phyloP scores from a whole-genome alignment of 345 rosid species.

The Gossypium longicalyx region DNA sequence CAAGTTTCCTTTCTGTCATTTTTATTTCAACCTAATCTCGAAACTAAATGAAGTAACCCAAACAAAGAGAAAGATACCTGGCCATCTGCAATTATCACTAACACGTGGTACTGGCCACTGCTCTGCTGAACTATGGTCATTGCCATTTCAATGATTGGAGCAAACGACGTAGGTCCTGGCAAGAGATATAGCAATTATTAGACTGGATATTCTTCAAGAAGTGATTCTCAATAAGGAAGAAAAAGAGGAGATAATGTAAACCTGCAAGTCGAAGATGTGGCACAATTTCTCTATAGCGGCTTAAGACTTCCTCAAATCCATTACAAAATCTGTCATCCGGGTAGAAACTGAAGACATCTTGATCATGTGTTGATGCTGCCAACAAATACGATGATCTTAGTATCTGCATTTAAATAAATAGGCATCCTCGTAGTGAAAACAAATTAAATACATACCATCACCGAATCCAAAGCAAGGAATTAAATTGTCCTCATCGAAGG shows the following conservation, averaged over 20 bases:
- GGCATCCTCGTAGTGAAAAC: background rate
- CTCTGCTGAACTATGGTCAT: conserved; percentile 3
- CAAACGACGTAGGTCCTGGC: background rate
- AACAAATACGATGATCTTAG: conserved; percentile 14
- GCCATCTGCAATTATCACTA: background rate
- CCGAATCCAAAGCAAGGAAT: conserved; percentile 98
- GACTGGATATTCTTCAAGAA: background rate
- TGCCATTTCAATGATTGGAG: conserved; percentile 1
- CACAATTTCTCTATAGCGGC: background rate
- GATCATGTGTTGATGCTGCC: conserved; percentile 94
- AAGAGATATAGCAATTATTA: background rate
- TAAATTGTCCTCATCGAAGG: conserved; percentile 83
- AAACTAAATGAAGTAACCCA: background rate
- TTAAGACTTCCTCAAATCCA: background rate
- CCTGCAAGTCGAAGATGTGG: background rate
- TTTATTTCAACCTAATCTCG: background rate
- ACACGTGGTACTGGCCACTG: background rate
- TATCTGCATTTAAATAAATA: conserved; percentile 8
- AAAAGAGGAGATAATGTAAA: background rate
- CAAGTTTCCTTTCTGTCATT: background rate
- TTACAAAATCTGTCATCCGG: conserved; percentile 34
- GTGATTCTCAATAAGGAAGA: background rate
- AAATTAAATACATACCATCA: conserved; percentile 52
- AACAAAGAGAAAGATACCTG: background rate
- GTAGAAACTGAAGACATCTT: conserved; percentile 83